These are phyloP conservation scores for Parathielavia hyrcaniae DNA, from an alignment of 495 filamentous ascomycete species.

Conservation along the genomic window DNA sequence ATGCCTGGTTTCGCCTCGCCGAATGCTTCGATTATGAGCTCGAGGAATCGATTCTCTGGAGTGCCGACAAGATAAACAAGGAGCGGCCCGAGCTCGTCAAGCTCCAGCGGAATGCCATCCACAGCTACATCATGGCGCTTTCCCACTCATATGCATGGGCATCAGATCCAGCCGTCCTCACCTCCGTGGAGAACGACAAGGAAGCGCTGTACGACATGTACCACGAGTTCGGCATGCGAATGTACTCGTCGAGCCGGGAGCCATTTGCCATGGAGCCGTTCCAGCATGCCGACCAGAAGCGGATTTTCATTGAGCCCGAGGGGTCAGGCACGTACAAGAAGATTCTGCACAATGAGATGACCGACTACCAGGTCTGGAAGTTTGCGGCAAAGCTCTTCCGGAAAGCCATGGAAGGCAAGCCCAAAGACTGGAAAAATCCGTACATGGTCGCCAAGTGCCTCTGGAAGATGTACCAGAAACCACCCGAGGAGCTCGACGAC, in stretches of 20 bases:
- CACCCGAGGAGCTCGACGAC: slow-evolving; percentile 46
- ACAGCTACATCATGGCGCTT: slow-evolving; percentile 87
- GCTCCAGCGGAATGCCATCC: slow-evolving; percentile 76
- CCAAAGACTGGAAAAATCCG: slow-evolving; percentile 80
- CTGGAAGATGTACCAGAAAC: slow-evolving; percentile 82
- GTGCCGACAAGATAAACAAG: slow-evolving; percentile 92
- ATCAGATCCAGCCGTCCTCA: slow-evolving; percentile 43
- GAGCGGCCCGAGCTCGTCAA: slow-evolving; percentile 65
- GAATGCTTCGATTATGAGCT: slow-evolving; percentile 88
- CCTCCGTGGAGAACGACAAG: slow-evolving; percentile 49
- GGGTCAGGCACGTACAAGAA: slow-evolving; percentile 68
- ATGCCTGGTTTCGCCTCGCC: slow-evolving; percentile 90
- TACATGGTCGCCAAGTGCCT: slow-evolving; percentile 92
- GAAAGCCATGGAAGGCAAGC: slow-evolving; percentile 64
- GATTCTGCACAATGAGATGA: slow-evolving; percentile 66
- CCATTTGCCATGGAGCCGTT: slow-evolving; percentile 89
- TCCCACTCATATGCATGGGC: slow-evolving; percentile 60
- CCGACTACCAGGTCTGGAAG: slow-evolving; percentile 73
- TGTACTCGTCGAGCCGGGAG: slow-evolving; percentile 86
- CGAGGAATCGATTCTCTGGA: slow-evolving; percentile 89
- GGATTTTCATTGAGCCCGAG: slow-evolving; percentile 63
- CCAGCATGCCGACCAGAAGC: slow-evolving; percentile 62
- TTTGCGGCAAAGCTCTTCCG: slow-evolving; percentile 75
- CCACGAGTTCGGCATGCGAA: slow-evolving; percentile 77
- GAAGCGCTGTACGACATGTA: slow-evolving; percentile 76